Evolutionary conservation across 805 yeast species (phyloP).

Genomic region (Candida nitratophila): DNA sequence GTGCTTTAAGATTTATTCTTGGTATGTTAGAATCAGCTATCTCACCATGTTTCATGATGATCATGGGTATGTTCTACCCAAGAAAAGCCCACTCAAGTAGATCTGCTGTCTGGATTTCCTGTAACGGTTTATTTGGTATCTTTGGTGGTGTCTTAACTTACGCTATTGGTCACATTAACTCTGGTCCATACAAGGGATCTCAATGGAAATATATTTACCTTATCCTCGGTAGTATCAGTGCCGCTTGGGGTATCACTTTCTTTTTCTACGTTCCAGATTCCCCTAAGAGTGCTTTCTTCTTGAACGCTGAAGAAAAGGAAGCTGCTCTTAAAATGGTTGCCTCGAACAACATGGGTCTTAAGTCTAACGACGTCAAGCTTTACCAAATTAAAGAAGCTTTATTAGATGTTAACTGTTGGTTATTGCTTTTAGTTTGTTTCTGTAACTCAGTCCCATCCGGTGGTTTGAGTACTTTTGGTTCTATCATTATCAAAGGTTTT

Average conservation of each 20-base stretch:
- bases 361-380: slow-evolving; percentile 30
- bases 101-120: slow-evolving; percentile 31
- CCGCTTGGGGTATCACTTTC: slow-evolving; percentile 22
- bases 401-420: slow-evolving; percentile 28
- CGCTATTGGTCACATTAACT: slow-evolving; percentile 26
- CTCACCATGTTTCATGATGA: slow-evolving; percentile 25
- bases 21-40: slow-evolving; percentile 34
- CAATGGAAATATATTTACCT: slow-evolving; percentile 40
- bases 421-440: slow-evolving; percentile 25
- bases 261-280: slow-evolving; percentile 30
- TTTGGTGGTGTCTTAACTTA: slow-evolving; percentile 23
- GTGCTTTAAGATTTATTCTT: slow-evolving; percentile 39
- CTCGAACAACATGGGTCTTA: slow-evolving; percentile 37
- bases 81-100: slow-evolving; percentile 17
- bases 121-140: slow-evolving; percentile 15
- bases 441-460: slow-evolving; percentile 49
- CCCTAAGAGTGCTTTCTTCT: slow-evolving; percentile 39
- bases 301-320: slow-evolving; percentile 30
- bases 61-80: slow-evolving; percentile 22
- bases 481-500: slow-evolving; percentile 36
- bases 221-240: slow-evolving; percentile 34
- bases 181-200: slow-evolving; percentile 23
- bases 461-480: slow-evolving; percentile 44
- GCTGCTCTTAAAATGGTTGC: slow-evolving; percentile 22
- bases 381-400: slow-evolving; percentile 38